Evolutionary conservation across 805 yeast genomes (phyloP).

Genomic region (Saturnispora serradocipensis): DNA sequence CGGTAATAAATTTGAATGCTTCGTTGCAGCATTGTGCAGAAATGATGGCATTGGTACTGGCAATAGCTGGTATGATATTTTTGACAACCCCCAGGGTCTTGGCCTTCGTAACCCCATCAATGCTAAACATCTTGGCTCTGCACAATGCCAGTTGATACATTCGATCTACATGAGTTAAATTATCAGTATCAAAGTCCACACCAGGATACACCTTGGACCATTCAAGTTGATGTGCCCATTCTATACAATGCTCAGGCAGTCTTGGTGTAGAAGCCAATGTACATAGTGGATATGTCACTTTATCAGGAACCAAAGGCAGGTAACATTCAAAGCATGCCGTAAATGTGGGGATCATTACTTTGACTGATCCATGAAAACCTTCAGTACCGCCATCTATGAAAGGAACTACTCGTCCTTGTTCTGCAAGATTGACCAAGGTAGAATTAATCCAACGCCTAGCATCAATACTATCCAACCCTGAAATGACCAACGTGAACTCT

Average conservation of each 20-base stretch:
- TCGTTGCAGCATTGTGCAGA: conserved; percentile 88
- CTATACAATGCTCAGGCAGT: conserved; percentile 87
- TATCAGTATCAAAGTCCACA: conserved; percentile 56
- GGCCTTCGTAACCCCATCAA: conserved; percentile 64
- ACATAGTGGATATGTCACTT: conserved; percentile 75
- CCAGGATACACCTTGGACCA: conserved; percentile 53
- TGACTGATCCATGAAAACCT: conserved; percentile 85
- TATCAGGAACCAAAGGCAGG: conserved; percentile 57
- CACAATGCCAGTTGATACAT: conserved; percentile 43
- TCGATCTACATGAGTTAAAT: conserved; percentile 55
- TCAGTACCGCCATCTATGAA: conserved; percentile 94
- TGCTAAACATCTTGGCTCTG: conserved; percentile 59
- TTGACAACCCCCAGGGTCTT: conserved; percentile 83
- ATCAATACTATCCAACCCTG: conserved; percentile 84
- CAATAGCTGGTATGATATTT: conserved; percentile 87
- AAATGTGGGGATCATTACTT: conserved; percentile 76
- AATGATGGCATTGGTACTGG: conserved; percentile 85
- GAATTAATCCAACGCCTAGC: conserved; percentile 88
- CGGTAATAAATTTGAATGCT: conserved; percentile 68
- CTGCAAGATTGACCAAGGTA: conserved; percentile 55
- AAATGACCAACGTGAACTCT: conserved; percentile 63
- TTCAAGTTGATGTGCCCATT: conserved; percentile 72
- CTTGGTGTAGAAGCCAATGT: conserved; percentile 94
- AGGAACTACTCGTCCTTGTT: conserved; percentile 42
- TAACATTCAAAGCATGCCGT: conserved; percentile 94